Evolutionary conservation across 352 stramenopile species (phyloP), one percentile per base, ranked within the genome.

Genomic region (Phytophthora tubulina): DNA sequence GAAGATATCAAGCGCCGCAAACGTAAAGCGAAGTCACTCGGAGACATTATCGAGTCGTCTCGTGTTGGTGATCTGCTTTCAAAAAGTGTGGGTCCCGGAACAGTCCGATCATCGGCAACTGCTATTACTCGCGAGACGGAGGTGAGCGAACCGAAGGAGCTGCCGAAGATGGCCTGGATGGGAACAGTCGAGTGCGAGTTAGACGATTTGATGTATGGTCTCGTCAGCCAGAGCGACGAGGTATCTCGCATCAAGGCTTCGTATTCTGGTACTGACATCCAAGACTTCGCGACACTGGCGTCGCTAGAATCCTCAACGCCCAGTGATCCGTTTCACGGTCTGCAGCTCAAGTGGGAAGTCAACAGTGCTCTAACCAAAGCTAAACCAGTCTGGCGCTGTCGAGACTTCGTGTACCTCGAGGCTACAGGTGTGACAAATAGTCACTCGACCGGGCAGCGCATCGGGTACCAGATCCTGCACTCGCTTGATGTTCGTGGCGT

Each of bases 331-430:
- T 81, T 81, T 54, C 46, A 70, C 38, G 58, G 62, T 0, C 58
- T 79, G 2, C 75, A 81, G 38, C 57, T 81, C 15, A 78, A 73
- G 27, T 79, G 75, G 75, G 54, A 69, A 10, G 75, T 79, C 21
- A 59, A 58, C 31, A 70, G 41, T 6, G 45, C 61, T 15, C 57
- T 72, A 2, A 70, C 67, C 0, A 77, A 75, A 59, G 38, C 63
- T 3, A 67, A 72, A 35, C 67, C 65, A 3, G 39, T 88, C 17
- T 61, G 78, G 33, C 73, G 71, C 11, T 73, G 76, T 36, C 78
- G 80, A 13, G 80, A 88, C 50, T 84, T 81, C 42, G 76, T 88
- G 7, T 84, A 79, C 59, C 54, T 88, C 21, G 80, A 88, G 50
- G 58, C 53, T 45, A 78, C 64, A 3, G 78, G 80, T 0, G 55